Evolutionary conservation across 176 grass and related monocot genomes (phyloP).

Genomic region (Oryza rufipogon): DNA sequence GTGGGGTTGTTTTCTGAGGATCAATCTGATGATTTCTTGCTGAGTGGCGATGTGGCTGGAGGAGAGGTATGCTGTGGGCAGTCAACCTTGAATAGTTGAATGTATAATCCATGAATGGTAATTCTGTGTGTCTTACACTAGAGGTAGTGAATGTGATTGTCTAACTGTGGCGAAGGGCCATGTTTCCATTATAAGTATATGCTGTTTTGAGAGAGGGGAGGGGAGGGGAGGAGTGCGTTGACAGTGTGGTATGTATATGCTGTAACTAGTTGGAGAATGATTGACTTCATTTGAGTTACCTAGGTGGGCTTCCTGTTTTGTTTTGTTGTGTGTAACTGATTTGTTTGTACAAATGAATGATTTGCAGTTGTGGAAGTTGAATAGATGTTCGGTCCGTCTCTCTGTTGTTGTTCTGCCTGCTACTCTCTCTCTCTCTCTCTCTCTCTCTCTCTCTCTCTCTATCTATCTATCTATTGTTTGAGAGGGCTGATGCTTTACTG

Average conservation of each 20-base stretch:
- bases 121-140: conserved; percentile 11
- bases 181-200: conserved; percentile 24
- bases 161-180: conserved; percentile 51
- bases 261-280: conserved; percentile 22
- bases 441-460: not conserved
- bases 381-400: not conserved
- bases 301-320: not conserved
- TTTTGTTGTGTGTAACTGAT: not conserved
- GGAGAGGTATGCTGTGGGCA: not conserved
- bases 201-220: not conserved
- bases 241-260: conserved; percentile 1
- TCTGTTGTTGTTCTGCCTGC: not conserved
- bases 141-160: conserved; percentile 33
- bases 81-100: conserved; percentile 1
- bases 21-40: conserved; percentile 7
- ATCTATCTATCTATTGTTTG: too few species aligned
- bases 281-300: conserved; percentile 3
- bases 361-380: not conserved
- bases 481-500: too few species aligned
- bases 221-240: not conserved
- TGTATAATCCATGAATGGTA: conserved; percentile 13
- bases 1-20: conserved; percentile 21
- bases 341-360: not conserved
- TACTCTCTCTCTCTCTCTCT: not conserved
- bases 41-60: not conserved